Conservation (phyloP, 163 green algal species). For the Coccomyxa subellipsoidea region DNA sequence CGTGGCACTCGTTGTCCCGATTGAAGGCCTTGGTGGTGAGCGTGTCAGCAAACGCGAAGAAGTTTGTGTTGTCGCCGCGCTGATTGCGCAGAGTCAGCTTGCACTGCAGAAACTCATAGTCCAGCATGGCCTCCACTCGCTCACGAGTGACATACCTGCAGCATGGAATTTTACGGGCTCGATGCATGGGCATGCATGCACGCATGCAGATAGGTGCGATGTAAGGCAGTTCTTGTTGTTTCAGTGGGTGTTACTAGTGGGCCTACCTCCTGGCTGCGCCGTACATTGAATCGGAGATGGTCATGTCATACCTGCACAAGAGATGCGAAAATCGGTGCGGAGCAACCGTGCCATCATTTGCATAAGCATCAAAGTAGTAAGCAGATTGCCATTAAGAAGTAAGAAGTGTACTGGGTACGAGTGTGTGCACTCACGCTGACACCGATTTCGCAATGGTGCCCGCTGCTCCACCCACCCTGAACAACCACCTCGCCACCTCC, state of each 20-base stretch:
- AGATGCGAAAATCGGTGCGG: too few species aligned
- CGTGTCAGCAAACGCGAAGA: conserved; percentile 61
- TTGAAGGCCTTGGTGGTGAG: conserved; percentile 43
- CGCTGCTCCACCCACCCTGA: conserved; percentile 47
- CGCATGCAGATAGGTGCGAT: neutral
- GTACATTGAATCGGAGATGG: conserved; percentile 49
- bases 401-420: neutral
- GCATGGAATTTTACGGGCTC: neutral
- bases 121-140: conserved; percentile 50
- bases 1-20: conserved; percentile 53
- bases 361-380: neutral
- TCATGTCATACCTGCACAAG: conserved; percentile 53
- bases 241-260: neutral
- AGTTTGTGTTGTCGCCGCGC: conserved; percentile 38
- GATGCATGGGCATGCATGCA: too few species aligned
- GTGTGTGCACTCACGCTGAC: conserved; percentile 15
- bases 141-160: conserved; percentile 53
- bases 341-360: neutral
- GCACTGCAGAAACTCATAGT: conserved; percentile 37
- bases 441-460: conserved; percentile 51
- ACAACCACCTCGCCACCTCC: conserved; percentile 48
- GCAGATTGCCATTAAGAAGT: neutral
- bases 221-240: too few species aligned
- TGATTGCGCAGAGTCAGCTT: conserved; percentile 41
- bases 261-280: conserved; percentile 29